Base-by-base conservation (phyloP, 345 rosid genomes). In the Firmiana major region DNA sequence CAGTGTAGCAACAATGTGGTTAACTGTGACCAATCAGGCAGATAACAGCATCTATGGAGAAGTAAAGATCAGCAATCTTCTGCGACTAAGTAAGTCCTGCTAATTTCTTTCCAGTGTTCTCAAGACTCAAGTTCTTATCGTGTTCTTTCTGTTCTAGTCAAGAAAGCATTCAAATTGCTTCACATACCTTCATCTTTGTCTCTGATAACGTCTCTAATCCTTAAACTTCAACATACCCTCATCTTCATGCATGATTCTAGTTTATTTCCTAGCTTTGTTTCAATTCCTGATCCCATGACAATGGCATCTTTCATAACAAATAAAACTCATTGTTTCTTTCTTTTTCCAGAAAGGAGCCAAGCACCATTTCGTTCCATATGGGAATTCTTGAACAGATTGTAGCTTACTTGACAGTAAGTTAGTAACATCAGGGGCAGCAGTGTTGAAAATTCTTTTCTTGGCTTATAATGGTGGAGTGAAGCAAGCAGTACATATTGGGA, bases 381-480 rank as follows among this genome's bases (percentile, higher is more conserved):
- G n/a, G n/a, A n/a, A n/a, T n/a, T n/a, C n/a, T n/a, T n/a, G n/a
- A n/a, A n/a, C n/a, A n/a, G n/a, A n/a, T n/a, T n/a, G n/a, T n/a
- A n/a, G n/a, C n/a, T n/a, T n/a, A n/a, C n/a, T n/a, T n/a, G n/a
- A n/a, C n/a, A n/a, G n/a, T n/a, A n/a, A n/a, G 76, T 80, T 88
- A 92, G 88, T 85, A 9, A 92, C 97, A 81, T 92, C 99, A 31
- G 91, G 83, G 65, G 92, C 93, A 31, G 97, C 93, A 55, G 91
- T 81, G 53, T 84, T 31, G 63, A 97, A 96, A 82, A 84, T 93
- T 55, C 24, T 93, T 53, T 82, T 86, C 77, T 77, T 93, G 17
- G 90, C 88, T 2, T 87, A 90, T 81, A 87, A 83, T 69, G 98
- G 98, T 11, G 98, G 99, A 95, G 98, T 78, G 93, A 93, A 86